Base-by-base conservation (phyloP, 441 rosid species). In the Lepidium campestre region DNA sequence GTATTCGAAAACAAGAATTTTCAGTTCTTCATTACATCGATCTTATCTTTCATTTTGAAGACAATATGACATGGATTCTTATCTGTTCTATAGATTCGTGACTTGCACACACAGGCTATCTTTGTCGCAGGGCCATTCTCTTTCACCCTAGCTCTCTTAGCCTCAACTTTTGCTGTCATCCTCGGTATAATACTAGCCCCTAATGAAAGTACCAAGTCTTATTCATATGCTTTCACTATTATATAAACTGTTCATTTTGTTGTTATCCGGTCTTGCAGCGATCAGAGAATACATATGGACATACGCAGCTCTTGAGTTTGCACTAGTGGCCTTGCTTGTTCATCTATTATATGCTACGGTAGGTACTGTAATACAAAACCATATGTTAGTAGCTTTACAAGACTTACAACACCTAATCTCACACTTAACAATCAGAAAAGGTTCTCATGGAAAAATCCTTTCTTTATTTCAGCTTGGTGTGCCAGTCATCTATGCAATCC, bases 271-370 rank as follows among this genome's bases (percentile, higher is more conserved):
- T 32, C 32, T 77, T 72, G 80, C 85, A 93, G 98, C 90, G 34
- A 82, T 80, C 72, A 84, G 74, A 83, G 91, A 90, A 75, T 93
- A 84, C 59, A 80, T 85, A 79, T 93, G 98, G 97, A 85, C 96
- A 18, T 90, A 84, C 29, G 96, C 94, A 27, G 91, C 94, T 57
- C 86, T 90, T 6, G 91, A 93, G 78, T 93, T 93, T 65, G 94
- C 86, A 39, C 82, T 87, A 15, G 85, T 93, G 50, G 96, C 90
- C 34, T 47, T 90, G 59, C 54, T 45, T 31, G 78, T 84, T 67
- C 89, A 93, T 75, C 17, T 90, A 23, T 66, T 86, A 15, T 88
- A 88, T 73, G 67, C 62, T 50, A 4, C 79, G 73, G 97, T 93
- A 50, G 83, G 94, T 80, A 29, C 9, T 29, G 2, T 7, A 37